Conservation (phyloP, 2,329 filamentous ascomycete genomes). For the Beauveria sp. region DNA sequence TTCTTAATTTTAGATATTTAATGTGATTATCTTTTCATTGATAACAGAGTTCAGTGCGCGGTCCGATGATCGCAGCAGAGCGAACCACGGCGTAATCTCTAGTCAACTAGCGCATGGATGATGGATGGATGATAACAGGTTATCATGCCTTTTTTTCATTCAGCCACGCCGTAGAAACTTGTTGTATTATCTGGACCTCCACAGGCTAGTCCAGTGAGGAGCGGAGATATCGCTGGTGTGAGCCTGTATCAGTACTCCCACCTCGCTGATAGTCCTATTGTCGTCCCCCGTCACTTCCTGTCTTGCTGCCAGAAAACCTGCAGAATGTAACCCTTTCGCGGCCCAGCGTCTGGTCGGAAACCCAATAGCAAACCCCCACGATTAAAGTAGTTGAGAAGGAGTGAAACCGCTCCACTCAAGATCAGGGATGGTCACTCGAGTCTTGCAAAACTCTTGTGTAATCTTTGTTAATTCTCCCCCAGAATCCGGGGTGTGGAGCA, state of each 20-base stretch:
- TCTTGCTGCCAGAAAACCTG: too few relatives aligned
- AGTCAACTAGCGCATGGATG: not conserved
- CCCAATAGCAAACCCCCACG: not conserved
- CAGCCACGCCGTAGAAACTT: not conserved
- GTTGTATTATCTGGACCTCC: not conserved
- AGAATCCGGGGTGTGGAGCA: conserved; percentile 10
- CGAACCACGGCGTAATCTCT: not conserved
- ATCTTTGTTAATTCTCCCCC: not conserved
- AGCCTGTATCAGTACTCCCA: not conserved
- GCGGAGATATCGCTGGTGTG: not conserved
- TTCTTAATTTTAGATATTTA: not conserved
- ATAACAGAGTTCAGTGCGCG: not conserved
- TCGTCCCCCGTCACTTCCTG: too few relatives aligned
- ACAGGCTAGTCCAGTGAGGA: not conserved
- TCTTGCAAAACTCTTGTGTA: not conserved
- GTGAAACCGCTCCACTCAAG: not conserved
- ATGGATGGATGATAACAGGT: not conserved
- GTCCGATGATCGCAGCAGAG: not conserved
- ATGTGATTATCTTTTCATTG: not conserved
- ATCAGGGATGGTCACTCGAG: not conserved
- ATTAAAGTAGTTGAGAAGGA: not conserved
- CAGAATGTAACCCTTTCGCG: not conserved
- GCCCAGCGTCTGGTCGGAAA: not conserved
- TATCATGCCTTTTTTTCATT: not conserved
- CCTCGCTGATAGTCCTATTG: not conserved